Base-by-base conservation (phyloP, 164 flowering plant species). In the Tetrastigma voinierianum region DNA sequence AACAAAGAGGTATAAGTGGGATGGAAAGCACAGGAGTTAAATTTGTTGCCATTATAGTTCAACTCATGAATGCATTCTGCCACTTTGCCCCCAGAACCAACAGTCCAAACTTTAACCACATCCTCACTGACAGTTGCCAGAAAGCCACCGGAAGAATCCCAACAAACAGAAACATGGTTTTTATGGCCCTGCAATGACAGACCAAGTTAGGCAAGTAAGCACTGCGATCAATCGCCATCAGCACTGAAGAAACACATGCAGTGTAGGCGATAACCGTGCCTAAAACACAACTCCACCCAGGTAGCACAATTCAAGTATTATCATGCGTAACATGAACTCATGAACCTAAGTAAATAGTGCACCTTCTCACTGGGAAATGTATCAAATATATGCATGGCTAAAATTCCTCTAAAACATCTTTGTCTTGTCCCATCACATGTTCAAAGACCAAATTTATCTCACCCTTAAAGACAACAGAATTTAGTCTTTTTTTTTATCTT, bases 71-170 rank as follows among this genome's bases (percentile, higher is more conserved):
- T 70, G 21, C 83, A 86, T 43, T 86, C 86, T 20, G 83, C 82
- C 32, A 82, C 82, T 70, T 85, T 78, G 61, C 67, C 62, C 5
- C 89, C 83, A 6, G 88, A 72, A 12, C 89, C 89, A 57, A 91
- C 24, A 10, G 67, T 64, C 95, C 95, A 91, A 20, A 91, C 92
- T 72, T 80, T 84, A 3, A 87, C 89, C 24, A 79, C 64, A 59
- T 91, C 97, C 32, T 85, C 91, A 69, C 95, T 91, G 45, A 84
- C 84, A 43, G 93, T 85, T 67, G 93, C 95, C 59, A 91, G 56
- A 69, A 55, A 76, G 10, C 87, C 90, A n/a, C 97, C 97, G 15
- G 84, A 66, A 32, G 86, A 72, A 77, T 85, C 81, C 97, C 97
- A 91, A 69, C 95, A 89, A 3, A 91, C 74, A 47, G 86, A 83